Evolutionary conservation across 139 green algal species (phyloP), one percentile per base, ranked within the genome.

Genomic region (Astrephomene gubernaculifera): DNA sequence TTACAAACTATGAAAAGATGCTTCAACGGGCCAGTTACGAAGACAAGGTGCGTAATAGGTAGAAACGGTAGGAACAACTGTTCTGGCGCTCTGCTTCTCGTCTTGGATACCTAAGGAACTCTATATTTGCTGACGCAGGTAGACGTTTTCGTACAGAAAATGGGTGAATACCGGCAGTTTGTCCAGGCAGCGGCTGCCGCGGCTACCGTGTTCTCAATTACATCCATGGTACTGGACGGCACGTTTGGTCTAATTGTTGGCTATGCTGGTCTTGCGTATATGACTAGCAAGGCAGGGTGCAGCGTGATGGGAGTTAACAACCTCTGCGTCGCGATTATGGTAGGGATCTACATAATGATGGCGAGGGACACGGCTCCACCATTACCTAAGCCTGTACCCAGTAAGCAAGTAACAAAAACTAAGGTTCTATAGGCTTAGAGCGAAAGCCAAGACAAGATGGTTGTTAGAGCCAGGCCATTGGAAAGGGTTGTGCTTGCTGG

Each of bases 281-380:
- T 31, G 17, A 52, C 31, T 27, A 61, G 17, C 36, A 57, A 71
- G 39, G 54, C 41, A 10, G 60, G 60, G 29, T 83, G 76, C 43
- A 19, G 72, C 0, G 12, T 33, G 4, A 44, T 63, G 17, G 12
- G 2, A 10, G n/a, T 44, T 4, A 83, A 41, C 22, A 72, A 61
- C 41, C 44, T 83, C 39, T 83, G 76, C 60, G n/a, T 72, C 1
- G 76, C 61, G 4, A 36, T 35, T 27, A 61, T 83, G 41, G 36
- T 83, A 9, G 17, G 39, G 2, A 19, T 61, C 5, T 83, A 83
- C 43, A 27, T 83, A 2, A 43, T 72, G n/a, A 43, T 78, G 43
- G 14, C 25, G 27, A 5, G 24, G 70, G 43, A 19, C n/a, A n/a
- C n/a, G n/a, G n/a, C n/a, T n/a, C n/a, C n/a, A n/a, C n/a, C 49